Evolutionary conservation across 495 filamentous ascomycete genomes (phyloP).

Genomic region (Penicillium turbatum): DNA sequence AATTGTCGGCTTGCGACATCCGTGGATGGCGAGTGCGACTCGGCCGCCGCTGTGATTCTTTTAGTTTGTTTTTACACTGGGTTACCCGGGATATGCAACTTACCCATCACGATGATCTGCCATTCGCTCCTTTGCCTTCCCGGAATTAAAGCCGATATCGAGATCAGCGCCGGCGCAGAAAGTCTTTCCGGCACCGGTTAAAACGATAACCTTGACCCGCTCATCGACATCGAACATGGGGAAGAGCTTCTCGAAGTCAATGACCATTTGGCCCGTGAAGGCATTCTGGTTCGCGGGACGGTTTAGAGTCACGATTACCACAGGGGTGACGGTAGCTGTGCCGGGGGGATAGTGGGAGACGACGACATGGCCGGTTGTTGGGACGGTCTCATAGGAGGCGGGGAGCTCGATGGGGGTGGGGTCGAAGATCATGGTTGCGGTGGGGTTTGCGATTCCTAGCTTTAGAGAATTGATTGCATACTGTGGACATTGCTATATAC

Average conservation of each 20-base stretch:
- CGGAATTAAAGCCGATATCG: conserved; percentile 46
- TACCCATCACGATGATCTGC: conserved; percentile 48
- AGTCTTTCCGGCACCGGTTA: conserved; percentile 56
- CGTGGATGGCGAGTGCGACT: conserved; percentile 55
- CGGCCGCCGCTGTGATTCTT: conserved; percentile 26
- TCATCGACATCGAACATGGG: conserved; percentile 51
- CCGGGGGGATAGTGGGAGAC: conserved; percentile 49
- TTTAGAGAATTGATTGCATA: not conserved
- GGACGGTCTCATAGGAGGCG: conserved; percentile 39
- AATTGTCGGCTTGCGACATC: conserved; percentile 61
- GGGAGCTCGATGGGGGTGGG: conserved; percentile 28
- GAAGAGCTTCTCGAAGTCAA: conserved; percentile 52
- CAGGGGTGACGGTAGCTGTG: conserved; percentile 47
- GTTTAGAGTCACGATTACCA: conserved; percentile 55
- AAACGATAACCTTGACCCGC: conserved; percentile 53
- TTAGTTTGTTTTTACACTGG: too few species aligned
- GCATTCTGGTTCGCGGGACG: conserved; percentile 60
- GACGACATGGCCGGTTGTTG: conserved; percentile 45
- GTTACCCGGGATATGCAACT: too few species aligned
- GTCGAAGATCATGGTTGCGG: conserved; percentile 54
- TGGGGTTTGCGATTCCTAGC: not conserved
- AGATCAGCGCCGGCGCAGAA: conserved; percentile 67
- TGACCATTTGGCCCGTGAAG: conserved; percentile 54
- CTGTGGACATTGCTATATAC: not conserved
- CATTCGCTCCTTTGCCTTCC: conserved; percentile 14